Evolutionary conservation across 225 moss, liverwort and hornwort genomes (phyloP), one percentile per base, ranked within the genome.

Genomic region (Neckera pumila): DNA sequence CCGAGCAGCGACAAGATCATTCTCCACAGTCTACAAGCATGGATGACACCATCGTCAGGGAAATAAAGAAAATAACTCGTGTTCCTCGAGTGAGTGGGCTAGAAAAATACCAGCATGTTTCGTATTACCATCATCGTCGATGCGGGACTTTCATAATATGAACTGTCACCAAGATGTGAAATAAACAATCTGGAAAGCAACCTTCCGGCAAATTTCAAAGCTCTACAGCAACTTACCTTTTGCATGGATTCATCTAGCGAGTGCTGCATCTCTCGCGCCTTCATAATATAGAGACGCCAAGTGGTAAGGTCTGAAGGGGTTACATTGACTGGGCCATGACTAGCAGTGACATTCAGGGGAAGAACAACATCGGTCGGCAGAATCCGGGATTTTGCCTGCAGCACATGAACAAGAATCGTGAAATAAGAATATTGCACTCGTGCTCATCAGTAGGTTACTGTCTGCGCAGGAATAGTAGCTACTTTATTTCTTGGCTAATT

Each of bases 341-440:
- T 79, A 38, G 88, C 76, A 66, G 86, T 91, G 72, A 87, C 75
- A 59, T 88, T 92, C 36, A 97, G 78, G 79, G 95, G 94, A 88
- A 96, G 91, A 71, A 97, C 93, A 54, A 96, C 89, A 90, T 99
- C 99, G 63, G 97, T 92, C 83, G 99, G 96, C 11, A 99, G 91
- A 79, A 97, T 94, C 76, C 94, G 90, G 81, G 97, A 96, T 89
- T 92, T 96, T 28, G 93, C 95, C 88, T 96, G 93, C 57, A 88
- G 88, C 63, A 86, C 38, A 80, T 57, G 72, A 65, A 86, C 74
- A 67, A 53, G 28, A 79, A 80, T 59, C 60, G 33, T 54, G 53
- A 77, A 58, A 76, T 69, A 23, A 76, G 83, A 40, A 64, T 65
- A 79, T 34, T 38, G 40, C 66, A 63, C 70, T 77, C 62, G 38